Percentiles rank a stretch among this genome's conserved stretches.
These are phyloP conservation scores for Blastobotrys niveus DNA, from an alignment of 1,139 yeast genomes.

Conservation along the genomic window DNA sequence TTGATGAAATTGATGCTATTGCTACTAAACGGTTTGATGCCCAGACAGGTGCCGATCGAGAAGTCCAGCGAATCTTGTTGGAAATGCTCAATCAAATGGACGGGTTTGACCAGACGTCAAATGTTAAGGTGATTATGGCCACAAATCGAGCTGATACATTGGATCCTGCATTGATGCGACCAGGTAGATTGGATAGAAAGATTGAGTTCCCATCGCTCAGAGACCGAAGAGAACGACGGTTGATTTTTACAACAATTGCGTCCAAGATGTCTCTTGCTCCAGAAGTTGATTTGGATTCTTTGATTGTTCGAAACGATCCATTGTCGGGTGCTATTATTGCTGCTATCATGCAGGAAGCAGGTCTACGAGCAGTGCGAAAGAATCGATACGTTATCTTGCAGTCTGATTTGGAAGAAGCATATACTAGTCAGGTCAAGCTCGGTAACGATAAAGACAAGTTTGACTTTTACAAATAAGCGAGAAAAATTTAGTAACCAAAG, in stretches of 20 bases:
- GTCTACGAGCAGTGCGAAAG: conserved; percentile 94
- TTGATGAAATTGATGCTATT: conserved; percentile 98
- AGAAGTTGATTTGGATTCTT: conserved; percentile 91
- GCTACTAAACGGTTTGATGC: conserved; percentile 99
- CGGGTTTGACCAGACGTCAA: conserved; percentile 93
- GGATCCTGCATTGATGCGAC: conserved; percentile 96
- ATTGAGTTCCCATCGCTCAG: conserved; percentile 94
- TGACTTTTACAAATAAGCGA: conserved; percentile 78
- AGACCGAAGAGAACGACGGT: conserved; percentile 95
- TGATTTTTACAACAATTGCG: conserved; percentile 95
- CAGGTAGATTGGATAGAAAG: conserved; percentile 97
- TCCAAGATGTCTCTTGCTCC: conserved; percentile 97
- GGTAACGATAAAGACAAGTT: conserved; percentile 95
- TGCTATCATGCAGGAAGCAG: conserved; percentile 99
- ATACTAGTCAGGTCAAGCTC: conserved; percentile 91
- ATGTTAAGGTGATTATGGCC: conserved; percentile 98
- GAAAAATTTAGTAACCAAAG: not conserved
- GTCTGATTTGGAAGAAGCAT: conserved; percentile 95
- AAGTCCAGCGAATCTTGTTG: conserved; percentile 94
- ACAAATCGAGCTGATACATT: conserved; percentile 97
- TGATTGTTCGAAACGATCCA: conserved; percentile 93
- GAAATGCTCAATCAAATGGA: conserved; percentile 98
- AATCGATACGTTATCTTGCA: conserved; percentile 95
- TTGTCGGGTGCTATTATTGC: conserved; percentile 97
- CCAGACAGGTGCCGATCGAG: conserved; percentile 99